These are phyloP conservation scores for Parasitella parasitica DNA, from an alignment of 371 early-diverging fungal genomes.

Conservation along the genomic window DNA sequence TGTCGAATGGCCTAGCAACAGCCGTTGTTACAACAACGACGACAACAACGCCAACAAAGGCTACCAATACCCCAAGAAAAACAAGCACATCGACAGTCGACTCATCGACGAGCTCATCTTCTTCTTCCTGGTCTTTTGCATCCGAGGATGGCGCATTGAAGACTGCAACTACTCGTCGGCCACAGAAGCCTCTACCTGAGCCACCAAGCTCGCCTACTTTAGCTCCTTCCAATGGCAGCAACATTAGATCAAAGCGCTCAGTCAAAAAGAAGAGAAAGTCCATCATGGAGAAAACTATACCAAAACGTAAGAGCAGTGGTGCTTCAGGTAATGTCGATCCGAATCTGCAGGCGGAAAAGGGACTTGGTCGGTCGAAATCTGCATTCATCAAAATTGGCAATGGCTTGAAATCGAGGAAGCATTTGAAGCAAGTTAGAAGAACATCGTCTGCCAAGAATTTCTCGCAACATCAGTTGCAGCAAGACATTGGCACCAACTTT, in stretches of 20 bases:
- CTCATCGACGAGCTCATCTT: slow-evolving; percentile 12
- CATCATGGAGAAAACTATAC: slow-evolving; percentile 39
- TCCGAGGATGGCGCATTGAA: slow-evolving; percentile 15
- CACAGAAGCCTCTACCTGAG: slow-evolving; percentile 30
- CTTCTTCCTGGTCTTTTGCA: slow-evolving; percentile 34
- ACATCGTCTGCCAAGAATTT: slow-evolving; percentile 23
- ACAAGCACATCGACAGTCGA: slow-evolving; percentile 31
- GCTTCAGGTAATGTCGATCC: not conserved
- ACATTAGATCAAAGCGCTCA: not conserved
- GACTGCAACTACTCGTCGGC: not conserved
- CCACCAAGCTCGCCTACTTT: slow-evolving; percentile 13
- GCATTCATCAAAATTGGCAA: slow-evolving; percentile 42
- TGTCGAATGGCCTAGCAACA: not conserved
- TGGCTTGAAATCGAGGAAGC: slow-evolving; percentile 19
- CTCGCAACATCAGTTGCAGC: not conserved
- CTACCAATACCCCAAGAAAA: slow-evolving; percentile 12
- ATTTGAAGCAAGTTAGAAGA: slow-evolving; percentile 16
- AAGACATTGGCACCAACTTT: not conserved
- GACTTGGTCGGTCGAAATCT: slow-evolving; percentile 14
- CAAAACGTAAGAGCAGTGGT: slow-evolving; percentile 30
- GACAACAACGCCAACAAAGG: not conserved
- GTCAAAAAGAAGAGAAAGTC: slow-evolving; percentile 40
- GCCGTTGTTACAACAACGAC: not conserved
- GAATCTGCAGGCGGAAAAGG: not conserved
- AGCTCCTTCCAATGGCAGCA: not conserved